phyloP scores from a whole-genome alignment of 345 rosid genomes.

The Iberis pinnata region DNA sequence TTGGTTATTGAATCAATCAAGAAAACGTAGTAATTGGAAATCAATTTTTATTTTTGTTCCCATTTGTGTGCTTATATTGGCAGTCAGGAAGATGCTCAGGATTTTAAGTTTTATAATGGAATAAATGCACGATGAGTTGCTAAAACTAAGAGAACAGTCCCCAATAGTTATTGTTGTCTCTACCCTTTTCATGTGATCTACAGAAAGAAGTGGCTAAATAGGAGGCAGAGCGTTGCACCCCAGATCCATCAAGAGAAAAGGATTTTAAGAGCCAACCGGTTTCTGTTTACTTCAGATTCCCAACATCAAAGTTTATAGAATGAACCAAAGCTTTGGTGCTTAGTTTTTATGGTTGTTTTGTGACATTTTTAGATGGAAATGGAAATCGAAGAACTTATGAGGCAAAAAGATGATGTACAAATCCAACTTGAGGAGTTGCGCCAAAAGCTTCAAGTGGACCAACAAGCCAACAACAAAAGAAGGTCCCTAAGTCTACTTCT shows the following conservation, averaged over 20 bases:
- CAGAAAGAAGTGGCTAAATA: conserved; percentile 96
- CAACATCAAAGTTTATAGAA: neutral
- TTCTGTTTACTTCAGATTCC: conserved; percentile 5
- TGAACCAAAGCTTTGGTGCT: conserved; percentile 7
- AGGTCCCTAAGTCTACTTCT: conserved; percentile 16
- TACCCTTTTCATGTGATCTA: too few relatives aligned
- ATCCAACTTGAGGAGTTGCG: conserved; percentile 74
- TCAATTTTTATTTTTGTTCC: too few relatives aligned
- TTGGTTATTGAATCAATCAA: too few relatives aligned
- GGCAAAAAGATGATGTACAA: conserved; percentile 84
- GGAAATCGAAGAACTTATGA: conserved; percentile 82
- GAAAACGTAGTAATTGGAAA: too few relatives aligned
- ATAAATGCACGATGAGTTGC: conserved; percentile 28
- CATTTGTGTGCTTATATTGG: conserved; percentile 17
- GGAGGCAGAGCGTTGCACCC: conserved; percentile 96
- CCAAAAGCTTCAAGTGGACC: conserved; percentile 61
- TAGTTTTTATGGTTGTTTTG: conserved; percentile 8
- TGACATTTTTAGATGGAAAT: conserved; percentile 72
- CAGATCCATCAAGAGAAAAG: conserved; percentile 80
- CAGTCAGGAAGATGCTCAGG: conserved; percentile 99
- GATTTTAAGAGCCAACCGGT: conserved; percentile 88
- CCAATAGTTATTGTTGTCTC: conserved; percentile 27
- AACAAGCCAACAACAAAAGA: conserved; percentile 43
- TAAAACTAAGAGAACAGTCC: conserved; percentile 55
- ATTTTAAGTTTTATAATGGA: conserved; percentile 62